phyloP scores from a whole-genome alignment of 345 rosid genomes.

The Eucalyptus erythrocorys region DNA sequence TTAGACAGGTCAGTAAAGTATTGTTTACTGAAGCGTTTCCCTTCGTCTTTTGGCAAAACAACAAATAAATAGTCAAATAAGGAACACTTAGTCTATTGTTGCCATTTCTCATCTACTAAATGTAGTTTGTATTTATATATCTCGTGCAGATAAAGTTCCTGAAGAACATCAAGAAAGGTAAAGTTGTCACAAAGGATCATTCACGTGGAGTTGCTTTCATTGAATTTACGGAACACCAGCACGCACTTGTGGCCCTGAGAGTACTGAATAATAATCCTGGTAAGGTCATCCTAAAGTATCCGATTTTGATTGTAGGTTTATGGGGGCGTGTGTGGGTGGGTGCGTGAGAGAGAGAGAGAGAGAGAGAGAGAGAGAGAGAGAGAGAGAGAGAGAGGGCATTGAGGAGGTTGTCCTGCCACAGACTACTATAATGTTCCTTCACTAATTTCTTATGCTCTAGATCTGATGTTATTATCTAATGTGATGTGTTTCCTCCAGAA shows the following conservation, averaged over 20 bases:
- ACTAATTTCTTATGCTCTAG: not conserved
- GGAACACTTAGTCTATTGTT: not conserved
- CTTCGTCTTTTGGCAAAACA: not conserved
- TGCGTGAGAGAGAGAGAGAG: not conserved
- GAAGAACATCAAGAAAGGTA: constrained; percentile 54
- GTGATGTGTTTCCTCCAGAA: constrained; percentile 17
- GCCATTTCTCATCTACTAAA: not conserved
- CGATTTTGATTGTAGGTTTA: not conserved
- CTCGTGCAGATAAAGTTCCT: constrained; percentile 62
- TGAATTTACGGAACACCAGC: constrained; percentile 75
- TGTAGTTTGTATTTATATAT: not conserved
- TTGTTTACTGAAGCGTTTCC: not conserved
- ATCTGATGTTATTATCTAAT: not conserved
- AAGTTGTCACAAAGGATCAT: constrained; percentile 44
- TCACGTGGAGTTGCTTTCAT: constrained; percentile 90
- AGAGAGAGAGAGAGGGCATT: not conserved
- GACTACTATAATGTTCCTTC: not conserved
- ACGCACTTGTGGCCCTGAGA: constrained; percentile 87
- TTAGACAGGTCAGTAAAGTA: constrained; percentile 49
- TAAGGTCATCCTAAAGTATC: constrained; percentile 2
- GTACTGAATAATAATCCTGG: constrained; percentile 93
- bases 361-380: not conserved
- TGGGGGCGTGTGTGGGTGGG: not conserved
- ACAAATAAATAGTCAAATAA: not conserved
- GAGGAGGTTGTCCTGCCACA: not conserved